Conservation (phyloP, 2,329 filamentous ascomycete species). For the Calycina marina region DNA sequence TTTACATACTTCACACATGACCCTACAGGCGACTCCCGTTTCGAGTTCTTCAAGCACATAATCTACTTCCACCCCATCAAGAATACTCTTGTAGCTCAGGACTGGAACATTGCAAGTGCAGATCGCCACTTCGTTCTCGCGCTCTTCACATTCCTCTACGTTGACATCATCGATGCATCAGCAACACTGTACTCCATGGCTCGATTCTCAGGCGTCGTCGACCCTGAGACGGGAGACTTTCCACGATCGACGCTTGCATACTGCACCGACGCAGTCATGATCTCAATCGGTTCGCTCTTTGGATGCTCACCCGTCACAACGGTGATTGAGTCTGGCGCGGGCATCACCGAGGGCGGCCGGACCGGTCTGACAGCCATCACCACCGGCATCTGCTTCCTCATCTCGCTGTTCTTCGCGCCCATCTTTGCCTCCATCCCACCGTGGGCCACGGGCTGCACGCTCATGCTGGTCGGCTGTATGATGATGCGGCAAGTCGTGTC, state of each 20-base stretch:
- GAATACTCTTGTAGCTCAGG: constrained; percentile 44
- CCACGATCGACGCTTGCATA: constrained; percentile 73
- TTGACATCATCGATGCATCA: constrained; percentile 67
- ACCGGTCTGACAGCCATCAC: constrained; percentile 59
- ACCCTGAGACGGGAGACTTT: constrained; percentile 60
- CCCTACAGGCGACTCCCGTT: constrained; percentile 44
- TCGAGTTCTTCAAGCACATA: constrained; percentile 59
- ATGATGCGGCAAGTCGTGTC: constrained; percentile 64
- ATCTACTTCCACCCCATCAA: constrained; percentile 58
- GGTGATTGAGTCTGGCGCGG: constrained; percentile 63
- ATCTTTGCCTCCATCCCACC: constrained; percentile 66
- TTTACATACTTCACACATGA: constrained; percentile 63
- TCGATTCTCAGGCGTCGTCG: constrained; percentile 52
- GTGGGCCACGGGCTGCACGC: constrained; percentile 62
- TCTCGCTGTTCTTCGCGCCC: constrained; percentile 61
- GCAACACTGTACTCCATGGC: constrained; percentile 74
- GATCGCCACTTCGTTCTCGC: constrained; percentile 52
- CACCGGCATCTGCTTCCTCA: constrained; percentile 54
- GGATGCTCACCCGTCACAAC: constrained; percentile 59
- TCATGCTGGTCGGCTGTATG: constrained; percentile 60
- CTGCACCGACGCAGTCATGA: constrained; percentile 54
- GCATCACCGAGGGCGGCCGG: constrained; percentile 60
- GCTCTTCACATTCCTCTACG: constrained; percentile 65
- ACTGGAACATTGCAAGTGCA: constrained; percentile 41
- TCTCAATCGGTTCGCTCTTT: constrained; percentile 55